These are phyloP conservation scores for Diaporthe ampelina DNA, from an alignment of 2,329 filamentous ascomycete species.

Conservation along the genomic window DNA sequence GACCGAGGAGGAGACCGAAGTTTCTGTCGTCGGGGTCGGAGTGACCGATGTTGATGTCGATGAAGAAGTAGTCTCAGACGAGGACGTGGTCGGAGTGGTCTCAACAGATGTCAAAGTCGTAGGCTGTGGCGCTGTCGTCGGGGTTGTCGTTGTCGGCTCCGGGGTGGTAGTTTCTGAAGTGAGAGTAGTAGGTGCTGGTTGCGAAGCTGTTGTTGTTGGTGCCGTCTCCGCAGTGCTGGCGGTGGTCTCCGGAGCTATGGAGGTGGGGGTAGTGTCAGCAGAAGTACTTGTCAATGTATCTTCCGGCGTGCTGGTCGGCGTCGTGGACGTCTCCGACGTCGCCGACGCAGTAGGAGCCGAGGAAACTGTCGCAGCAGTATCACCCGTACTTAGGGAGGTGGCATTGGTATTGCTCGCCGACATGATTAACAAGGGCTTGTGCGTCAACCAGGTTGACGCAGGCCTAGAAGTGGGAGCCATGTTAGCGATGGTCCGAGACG, in stretches of 20 bases:
- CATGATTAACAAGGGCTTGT: slow-evolving; percentile 37
- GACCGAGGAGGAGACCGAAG: slow-evolving; percentile 30
- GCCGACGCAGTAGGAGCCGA: slow-evolving; percentile 34
- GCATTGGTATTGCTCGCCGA: slow-evolving; percentile 39
- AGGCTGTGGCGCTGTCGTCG: slow-evolving; percentile 20
- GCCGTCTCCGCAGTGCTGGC: slow-evolving; percentile 9
- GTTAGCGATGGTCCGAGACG: slow-evolving; percentile 37
- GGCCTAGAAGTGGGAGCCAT: slow-evolving; percentile 40
- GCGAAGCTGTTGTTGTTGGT: not conserved
- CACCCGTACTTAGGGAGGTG: slow-evolving; percentile 40
- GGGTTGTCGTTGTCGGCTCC: slow-evolving; percentile 13
- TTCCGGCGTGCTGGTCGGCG: slow-evolving; percentile 33
- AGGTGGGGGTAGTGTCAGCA: slow-evolving; percentile 41
- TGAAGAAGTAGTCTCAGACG: slow-evolving; percentile 6
- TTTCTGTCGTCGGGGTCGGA: slow-evolving; percentile 26
- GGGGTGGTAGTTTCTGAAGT: slow-evolving; percentile 16
- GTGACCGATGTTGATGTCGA: not conserved
- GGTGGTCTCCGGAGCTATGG: slow-evolving; percentile 36
- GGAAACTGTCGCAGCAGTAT: slow-evolving; percentile 35
- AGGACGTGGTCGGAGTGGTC: slow-evolving; percentile 20
- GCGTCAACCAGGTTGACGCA: slow-evolving; percentile 32
- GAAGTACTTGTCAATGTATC: slow-evolving; percentile 38
- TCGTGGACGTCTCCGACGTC: slow-evolving; percentile 28
- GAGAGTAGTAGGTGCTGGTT: slow-evolving; percentile 13
- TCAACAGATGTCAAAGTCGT: slow-evolving; percentile 9